Evolutionary conservation across 2,329 filamentous ascomycete species (phyloP), one percentile per base, ranked within the genome.

Genomic region (Fusarium luffae): DNA sequence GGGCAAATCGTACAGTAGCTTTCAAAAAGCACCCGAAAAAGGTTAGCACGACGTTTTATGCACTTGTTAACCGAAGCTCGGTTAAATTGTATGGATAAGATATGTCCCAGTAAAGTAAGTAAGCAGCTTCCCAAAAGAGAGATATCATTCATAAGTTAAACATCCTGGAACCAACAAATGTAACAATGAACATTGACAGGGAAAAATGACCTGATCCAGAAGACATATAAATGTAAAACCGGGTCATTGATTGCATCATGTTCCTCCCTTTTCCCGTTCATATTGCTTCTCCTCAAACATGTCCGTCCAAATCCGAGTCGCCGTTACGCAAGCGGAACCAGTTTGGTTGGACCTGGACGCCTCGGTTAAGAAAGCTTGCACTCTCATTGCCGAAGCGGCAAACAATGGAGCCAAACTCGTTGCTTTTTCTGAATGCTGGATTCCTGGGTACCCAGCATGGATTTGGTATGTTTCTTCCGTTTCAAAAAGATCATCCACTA

Each of bases 371-470:
- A 76, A 76, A 37, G 62, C 69, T 19, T 71, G 68, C 52, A 42
- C 19, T 11, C 74, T 76, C 30, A 69, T 76, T 37, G 62, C 62
- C 21, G 72, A 76, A 46, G 74, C 74, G 7, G 68, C 74, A 6
- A 28, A 63, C 4, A 83, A 86, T 55, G 85, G 84, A 3, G 86
- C 87, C 1, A 81, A 86, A 51, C 78, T 91, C 4, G 74, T 91
- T 12, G 80, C 82, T 0, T 88, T 88, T 60, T 82, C 86, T 2
- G 85, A 88, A 66, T 81, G 81, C 27, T 88, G 83, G 82, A 80
- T 87, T 25, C 84, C 85, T 0, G 85, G 85, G 0, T 88, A 87
- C 74, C 85, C 85, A 23, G 79, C 77, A 55, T 83, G 80, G 79
- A 79, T 80, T 40, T 77, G 77, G 67, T 78, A 75, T 1, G 52